Evolutionary conservation across 169 alveolate genomes (phyloP), one percentile per base, ranked within the genome.

Genomic region (Eimeria tenella): DNA sequence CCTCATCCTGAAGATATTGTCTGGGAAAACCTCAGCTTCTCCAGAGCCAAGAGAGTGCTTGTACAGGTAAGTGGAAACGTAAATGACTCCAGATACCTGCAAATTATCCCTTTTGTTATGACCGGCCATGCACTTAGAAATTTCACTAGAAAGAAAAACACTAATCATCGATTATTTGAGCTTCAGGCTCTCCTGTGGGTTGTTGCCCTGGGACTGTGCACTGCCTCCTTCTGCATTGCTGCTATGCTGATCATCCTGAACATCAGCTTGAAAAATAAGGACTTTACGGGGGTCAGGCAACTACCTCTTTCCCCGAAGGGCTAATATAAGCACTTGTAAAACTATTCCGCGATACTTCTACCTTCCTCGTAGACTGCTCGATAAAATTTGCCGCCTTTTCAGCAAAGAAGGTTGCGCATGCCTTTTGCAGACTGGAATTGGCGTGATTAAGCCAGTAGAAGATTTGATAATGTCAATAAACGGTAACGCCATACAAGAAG

Each of bases 191-290:
- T 63, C 65, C 49, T 84, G 68, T 84, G 92, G 92, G 92, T 50
- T 49, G 81, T 49, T 63, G 92, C 92, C 8, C 92, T 84, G 92
- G 92, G 81, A 60, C 55, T 84, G 75, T 84, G 92, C 68, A 60
- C 17, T 13, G 92, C 81, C 25, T 84, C 92, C 25, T 84, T 84
- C 42, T 84, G 92, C 25, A 84, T 50, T 63, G 92, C 92, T 10
- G 79, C 68, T 42, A 84, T 84, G 81, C 81, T 84, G 19, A 84
- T 84, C 73, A 84, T 84, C 62, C 17, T 84, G 15, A 84, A 84
- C 56, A 84, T 84, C 81, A 84, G 81, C 92, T 79, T 84, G 50
- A 84, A 84, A n/a, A 84, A 84, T 50, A 84, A 84, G 70, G 92
- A 60, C 42, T 84, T 84, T n/a, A 84, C 92, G 4, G 92, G 92